These are phyloP conservation scores for Coprinopsis strossmayeri DNA, from an alignment of 768 basidiomycete species.

Conservation along the genomic window DNA sequence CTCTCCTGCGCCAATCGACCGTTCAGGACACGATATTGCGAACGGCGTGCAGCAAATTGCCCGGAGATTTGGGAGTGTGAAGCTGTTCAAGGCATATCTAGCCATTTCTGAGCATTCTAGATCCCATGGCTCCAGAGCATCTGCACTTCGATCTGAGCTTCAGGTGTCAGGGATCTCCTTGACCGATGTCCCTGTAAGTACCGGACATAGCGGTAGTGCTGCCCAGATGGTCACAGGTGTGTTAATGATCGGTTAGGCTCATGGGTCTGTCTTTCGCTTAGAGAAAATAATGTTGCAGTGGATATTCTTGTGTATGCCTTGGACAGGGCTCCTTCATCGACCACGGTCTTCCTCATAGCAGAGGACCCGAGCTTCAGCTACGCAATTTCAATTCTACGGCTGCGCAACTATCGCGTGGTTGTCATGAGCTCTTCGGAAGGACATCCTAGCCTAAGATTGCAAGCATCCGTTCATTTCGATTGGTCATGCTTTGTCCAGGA, in stretches of 20 bases:
- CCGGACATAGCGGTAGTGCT: slow-evolving; percentile 12
- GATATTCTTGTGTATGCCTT: slow-evolving; percentile 26
- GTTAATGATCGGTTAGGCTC: no score
- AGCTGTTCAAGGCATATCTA: slow-evolving; percentile 25
- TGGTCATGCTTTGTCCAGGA: slow-evolving; percentile 32
- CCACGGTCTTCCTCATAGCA: slow-evolving; percentile 37
- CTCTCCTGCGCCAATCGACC: slow-evolving; percentile 21
- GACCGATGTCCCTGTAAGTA: slow-evolving; percentile 24
- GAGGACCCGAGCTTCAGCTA: slow-evolving; percentile 40
- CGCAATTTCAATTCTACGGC: slow-evolving; percentile 33
- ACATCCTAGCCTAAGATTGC: slow-evolving; percentile 41
- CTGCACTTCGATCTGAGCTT: slow-evolving; percentile 20
- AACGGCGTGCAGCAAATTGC: slow-evolving; percentile 21
- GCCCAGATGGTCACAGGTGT: slow-evolving; percentile 23
- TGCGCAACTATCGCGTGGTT: slow-evolving; percentile 31
- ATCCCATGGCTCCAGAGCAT: slow-evolving; percentile 2
- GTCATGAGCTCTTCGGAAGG: slow-evolving; percentile 37
- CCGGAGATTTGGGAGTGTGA: slow-evolving; percentile 22
- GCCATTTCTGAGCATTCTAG: slow-evolving; percentile 18
- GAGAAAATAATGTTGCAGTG: slow-evolving; percentile 8
- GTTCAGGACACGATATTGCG: slow-evolving; percentile 21
- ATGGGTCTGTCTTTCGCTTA: not conserved
- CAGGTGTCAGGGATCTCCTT: slow-evolving; percentile 25
- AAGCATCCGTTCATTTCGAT: slow-evolving; percentile 47
- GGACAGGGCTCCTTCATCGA: slow-evolving; percentile 38